phyloP scores from a whole-genome alignment of 2,329 filamentous ascomycete genomes.

The Sclerotinia borealis region DNA sequence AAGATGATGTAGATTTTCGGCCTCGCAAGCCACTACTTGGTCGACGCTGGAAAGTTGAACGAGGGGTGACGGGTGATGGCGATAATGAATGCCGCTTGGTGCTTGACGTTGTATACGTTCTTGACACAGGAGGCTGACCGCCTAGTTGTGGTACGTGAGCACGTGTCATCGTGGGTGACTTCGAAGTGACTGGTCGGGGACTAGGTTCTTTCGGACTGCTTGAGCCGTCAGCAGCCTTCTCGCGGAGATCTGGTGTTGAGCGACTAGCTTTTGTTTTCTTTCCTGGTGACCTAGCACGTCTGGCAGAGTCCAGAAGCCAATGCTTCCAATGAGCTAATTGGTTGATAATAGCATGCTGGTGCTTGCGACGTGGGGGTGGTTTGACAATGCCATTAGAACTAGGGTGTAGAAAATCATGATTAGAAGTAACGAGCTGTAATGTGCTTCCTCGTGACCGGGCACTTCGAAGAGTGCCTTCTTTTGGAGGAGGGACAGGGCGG shows the following conservation, averaged over 20 bases:
- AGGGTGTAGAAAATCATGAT: constrained; percentile 54
- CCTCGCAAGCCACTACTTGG: constrained; percentile 79
- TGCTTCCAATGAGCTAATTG: constrained; percentile 64
- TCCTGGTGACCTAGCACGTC: constrained; percentile 53
- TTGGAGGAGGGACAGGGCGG: constrained; percentile 74
- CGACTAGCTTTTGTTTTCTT: constrained; percentile 30
- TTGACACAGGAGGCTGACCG: constrained; percentile 30
- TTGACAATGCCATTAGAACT: constrained; percentile 33
- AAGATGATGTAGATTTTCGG: constrained; percentile 92
- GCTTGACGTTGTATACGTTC: constrained; percentile 37
- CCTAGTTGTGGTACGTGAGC: constrained; percentile 32
- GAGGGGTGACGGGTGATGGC: constrained; percentile 80
- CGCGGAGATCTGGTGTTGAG: constrained; percentile 54
- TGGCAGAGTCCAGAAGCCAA: constrained; percentile 64
- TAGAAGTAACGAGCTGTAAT: constrained; percentile 71
- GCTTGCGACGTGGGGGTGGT: constrained; percentile 43
- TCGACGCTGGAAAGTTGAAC: constrained; percentile 70
- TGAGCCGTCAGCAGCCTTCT: constrained; percentile 40
- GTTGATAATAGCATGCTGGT: constrained; percentile 57
- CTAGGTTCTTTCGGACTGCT: constrained; percentile 46
- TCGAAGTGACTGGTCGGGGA: constrained; percentile 55
- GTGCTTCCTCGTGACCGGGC: constrained; percentile 76
- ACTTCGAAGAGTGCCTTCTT: constrained; percentile 65
- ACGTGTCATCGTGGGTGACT: constrained; percentile 33
- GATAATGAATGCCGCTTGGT: constrained; percentile 77